Conservation (phyloP, 352 stramenopile species). For the Phytophthora ramorum region DNA sequence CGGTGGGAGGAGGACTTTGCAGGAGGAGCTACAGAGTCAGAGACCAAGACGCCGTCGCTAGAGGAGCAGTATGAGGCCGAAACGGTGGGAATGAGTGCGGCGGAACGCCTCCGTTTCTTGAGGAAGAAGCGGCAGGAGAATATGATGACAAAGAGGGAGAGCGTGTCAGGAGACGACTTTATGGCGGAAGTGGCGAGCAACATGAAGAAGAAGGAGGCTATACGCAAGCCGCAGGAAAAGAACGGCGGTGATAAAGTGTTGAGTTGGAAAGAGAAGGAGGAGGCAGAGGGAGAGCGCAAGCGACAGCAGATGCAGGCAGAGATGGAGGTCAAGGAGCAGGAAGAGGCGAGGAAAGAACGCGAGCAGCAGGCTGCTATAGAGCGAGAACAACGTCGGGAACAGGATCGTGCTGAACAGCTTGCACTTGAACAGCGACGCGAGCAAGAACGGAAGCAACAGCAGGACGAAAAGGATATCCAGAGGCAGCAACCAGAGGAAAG, state of each 20-base stretch:
- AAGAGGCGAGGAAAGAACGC: slow-evolving; percentile 33
- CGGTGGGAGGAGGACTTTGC: slow-evolving; percentile 12
- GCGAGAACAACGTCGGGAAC: slow-evolving; percentile 30
- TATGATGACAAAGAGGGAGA: slow-evolving; percentile 60
- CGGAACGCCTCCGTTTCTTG: slow-evolving; percentile 67
- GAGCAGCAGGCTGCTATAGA: slow-evolving; percentile 36
- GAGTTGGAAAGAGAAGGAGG: slow-evolving; percentile 46
- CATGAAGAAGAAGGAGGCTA: slow-evolving; percentile 72
- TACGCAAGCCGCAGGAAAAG: slow-evolving; percentile 19
- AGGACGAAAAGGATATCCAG: slow-evolving; percentile 24
- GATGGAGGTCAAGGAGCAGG: slow-evolving; percentile 33
- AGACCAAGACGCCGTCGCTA: slow-evolving; percentile 15
- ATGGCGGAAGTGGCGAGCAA: slow-evolving; percentile 72
- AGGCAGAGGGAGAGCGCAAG: slow-evolving; percentile 44
- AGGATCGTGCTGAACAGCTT: slow-evolving; percentile 33
- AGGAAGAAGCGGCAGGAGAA: slow-evolving; percentile 66
- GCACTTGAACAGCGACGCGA: slow-evolving; percentile 30
- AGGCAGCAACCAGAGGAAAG: slow-evolving; percentile 12
- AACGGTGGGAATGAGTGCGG: slow-evolving; percentile 66
- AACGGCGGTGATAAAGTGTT: slow-evolving; percentile 17
- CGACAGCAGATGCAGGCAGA: slow-evolving; percentile 41
- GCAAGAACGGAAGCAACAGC: slow-evolving; percentile 18
- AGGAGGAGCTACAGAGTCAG: slow-evolving; percentile 1
- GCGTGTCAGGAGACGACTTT: slow-evolving; percentile 61
- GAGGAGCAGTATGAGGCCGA: slow-evolving; percentile 65